Base-by-base conservation (phyloP, 2,329 filamentous ascomycete species). In the Trichoderma gracile region DNA sequence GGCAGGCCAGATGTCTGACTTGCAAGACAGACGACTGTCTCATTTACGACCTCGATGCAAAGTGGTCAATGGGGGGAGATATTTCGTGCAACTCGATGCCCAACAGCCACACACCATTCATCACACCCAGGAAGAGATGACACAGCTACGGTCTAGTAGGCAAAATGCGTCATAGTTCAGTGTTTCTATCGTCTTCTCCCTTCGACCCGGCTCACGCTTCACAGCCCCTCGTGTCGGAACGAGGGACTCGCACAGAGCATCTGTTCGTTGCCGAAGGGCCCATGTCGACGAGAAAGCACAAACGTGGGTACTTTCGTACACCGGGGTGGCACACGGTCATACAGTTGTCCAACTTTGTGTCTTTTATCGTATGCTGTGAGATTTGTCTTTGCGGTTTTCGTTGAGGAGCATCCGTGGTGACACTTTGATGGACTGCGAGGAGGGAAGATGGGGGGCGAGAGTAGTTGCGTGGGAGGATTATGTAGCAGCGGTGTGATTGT, bases 271-370 rank as follows among this genome's bases (percentile, higher is more conserved):
- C 58, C 49, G 58, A 54, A 38, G 58, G 25, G 19, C 30, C 30
- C 17, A n/a, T 15, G 49, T 54, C n/a, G 27, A 49, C 23, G 40
- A 53, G 46, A 54, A 54, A 33, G 53, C 47, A 62, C 49, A 62
- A 54, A 53, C 47, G 58, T 38, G 21, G 12, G 12, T 10, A 14
- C 12, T 5, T 38, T 14, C 5, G 33, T 38, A n/a, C n/a, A 21
- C n/a, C 25, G n/a, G 58, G 3, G 49, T 53, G 43, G 45, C 49
- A 62, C 58, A 17, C 38, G 27, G 15, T 38, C 12, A 27, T 46
- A 19, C 46, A 25, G 5, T 23, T 40, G 12, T 45, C 33, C 57
- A 23, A 2, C 21, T 23, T 33, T n/a, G 12, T 21, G n/a, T n/a
- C n/a, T n/a, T n/a, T n/a, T n/a, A n/a, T n/a, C n/a, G 49, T 25